Evolutionary conservation across 306 rosid species (phyloP).

Genomic region (Lablab purpureus): DNA sequence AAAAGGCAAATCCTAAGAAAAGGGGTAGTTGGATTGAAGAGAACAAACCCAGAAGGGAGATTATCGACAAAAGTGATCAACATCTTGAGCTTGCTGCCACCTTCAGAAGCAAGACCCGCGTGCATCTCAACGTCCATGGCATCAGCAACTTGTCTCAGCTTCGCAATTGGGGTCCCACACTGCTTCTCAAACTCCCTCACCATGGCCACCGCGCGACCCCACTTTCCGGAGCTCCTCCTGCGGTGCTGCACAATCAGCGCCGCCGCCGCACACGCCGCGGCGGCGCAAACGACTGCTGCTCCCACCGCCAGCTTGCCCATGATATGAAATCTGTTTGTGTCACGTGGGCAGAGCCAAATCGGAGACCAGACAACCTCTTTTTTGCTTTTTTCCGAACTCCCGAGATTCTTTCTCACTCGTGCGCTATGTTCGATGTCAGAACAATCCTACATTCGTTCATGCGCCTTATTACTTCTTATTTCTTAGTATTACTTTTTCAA

Average conservation of each 20-base stretch:
- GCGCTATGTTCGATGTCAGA: slow-evolving; percentile 16
- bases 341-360: slow-evolving; percentile 13
- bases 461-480: background rate
- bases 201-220: slow-evolving; percentile 62
- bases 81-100: slow-evolving; percentile 97
- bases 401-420: slow-evolving; percentile 40
- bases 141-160: slow-evolving; percentile 78
- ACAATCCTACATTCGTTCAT: background rate
- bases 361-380: slow-evolving; percentile 5
- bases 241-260: slow-evolving; percentile 68
- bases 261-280: slow-evolving; percentile 74
- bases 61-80: slow-evolving; percentile 88
- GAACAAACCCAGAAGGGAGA: slow-evolving; percentile 86
- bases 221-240: slow-evolving; percentile 60
- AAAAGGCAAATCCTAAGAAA: background rate
- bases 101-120: slow-evolving; percentile 96
- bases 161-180: slow-evolving; percentile 72
- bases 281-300: slow-evolving; percentile 75
- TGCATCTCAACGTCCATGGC: slow-evolving; percentile 98
- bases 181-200: slow-evolving; percentile 73
- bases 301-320: slow-evolving; percentile 81
- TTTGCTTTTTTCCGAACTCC: slow-evolving; percentile 31
- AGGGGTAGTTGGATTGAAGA: background rate
- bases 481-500: background rate
- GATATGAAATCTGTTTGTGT: background rate